phyloP scores from a whole-genome alignment of 768 basidiomycete species.

The Trametes gibbosa region DNA sequence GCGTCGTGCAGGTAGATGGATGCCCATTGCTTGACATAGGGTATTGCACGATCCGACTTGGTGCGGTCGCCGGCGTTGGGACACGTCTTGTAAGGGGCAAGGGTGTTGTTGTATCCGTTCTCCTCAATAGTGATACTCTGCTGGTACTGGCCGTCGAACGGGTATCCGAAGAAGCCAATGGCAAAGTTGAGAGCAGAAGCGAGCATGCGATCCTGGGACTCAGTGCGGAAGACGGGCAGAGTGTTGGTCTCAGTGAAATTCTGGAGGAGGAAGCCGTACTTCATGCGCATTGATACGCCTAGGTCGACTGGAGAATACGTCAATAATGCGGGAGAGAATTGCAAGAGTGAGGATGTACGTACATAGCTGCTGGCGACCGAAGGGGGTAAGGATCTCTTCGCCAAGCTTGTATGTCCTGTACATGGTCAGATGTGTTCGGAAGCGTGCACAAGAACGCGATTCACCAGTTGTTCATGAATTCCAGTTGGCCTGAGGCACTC shows the following conservation, averaged over 20 bases:
- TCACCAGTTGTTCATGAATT: conserved; percentile 85
- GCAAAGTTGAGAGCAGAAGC: conserved; percentile 52
- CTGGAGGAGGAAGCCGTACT: conserved; percentile 43
- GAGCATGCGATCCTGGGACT: conserved; percentile 53
- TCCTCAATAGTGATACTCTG: conserved; percentile 43
- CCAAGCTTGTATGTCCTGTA: conserved; percentile 87
- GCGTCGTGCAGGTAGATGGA: conserved; percentile 70
- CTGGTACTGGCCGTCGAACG: conserved; percentile 42
- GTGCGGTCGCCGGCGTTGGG: conserved; percentile 49
- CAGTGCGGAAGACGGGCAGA: conserved; percentile 52
- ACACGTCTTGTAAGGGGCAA: conserved; percentile 84
- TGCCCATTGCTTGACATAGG: conserved; percentile 66
- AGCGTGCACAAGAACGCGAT: conserved; percentile 24
- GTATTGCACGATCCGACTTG: conserved; percentile 56
- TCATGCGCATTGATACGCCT: conserved; percentile 41
- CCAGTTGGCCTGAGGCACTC: conserved; percentile 62
- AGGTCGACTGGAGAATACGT: conserved; percentile 33
- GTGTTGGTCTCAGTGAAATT: conserved; percentile 37
- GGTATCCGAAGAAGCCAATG: conserved; percentile 50
- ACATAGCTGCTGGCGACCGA: conserved; percentile 86
- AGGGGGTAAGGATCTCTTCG: conserved; percentile 87
- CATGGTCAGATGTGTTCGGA: not conserved
- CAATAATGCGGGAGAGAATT: not conserved
- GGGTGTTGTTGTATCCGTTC: conserved; percentile 55
- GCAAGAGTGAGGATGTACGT: conserved; percentile 24